Evolutionary conservation across 176 grass and related monocot species (phyloP).

Genomic region (Oropetium thomaeum): DNA sequence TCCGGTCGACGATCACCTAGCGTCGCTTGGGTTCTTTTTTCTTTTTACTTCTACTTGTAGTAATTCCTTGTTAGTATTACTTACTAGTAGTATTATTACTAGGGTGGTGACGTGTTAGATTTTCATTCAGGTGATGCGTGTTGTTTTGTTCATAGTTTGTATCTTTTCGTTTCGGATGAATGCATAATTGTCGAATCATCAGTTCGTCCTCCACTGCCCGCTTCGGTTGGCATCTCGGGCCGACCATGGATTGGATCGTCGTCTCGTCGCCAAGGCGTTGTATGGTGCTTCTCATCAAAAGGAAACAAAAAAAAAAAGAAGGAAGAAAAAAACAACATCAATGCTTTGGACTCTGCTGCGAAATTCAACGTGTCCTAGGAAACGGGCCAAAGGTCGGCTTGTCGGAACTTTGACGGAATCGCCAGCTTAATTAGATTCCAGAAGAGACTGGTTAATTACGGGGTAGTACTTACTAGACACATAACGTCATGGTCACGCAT

Average conservation of each 20-base stretch:
- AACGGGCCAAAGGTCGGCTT: neutral
- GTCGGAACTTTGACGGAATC: constrained; percentile 37
- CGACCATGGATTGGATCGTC: too few species aligned
- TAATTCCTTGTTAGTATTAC: neutral
- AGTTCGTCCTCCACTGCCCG: too few species aligned
- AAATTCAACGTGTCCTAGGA: constrained; percentile 29
- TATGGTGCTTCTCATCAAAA: too few species aligned
- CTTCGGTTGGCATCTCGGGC: too few species aligned
- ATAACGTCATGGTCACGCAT: neutral
- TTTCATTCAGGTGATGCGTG: constrained; percentile 1
- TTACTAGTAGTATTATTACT: neutral
- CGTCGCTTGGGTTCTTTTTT: neutral
- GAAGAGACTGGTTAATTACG: neutral
- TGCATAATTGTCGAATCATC: neutral
- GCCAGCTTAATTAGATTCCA: neutral
- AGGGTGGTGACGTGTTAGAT: constrained; percentile 15
- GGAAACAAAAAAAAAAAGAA: too few species aligned
- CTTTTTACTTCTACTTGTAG: neutral
- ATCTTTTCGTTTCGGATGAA: neutral
- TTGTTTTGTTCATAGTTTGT: constrained; percentile 14
- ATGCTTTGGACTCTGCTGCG: neutral
- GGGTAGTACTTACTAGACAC: neutral
- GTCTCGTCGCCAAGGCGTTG: too few species aligned
- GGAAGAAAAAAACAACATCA: too few species aligned
- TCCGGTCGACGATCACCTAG: too few species aligned